Percentiles rank a stretch among this genome's conserved stretches.
phyloP scores from a whole-genome alignment of 2,329 filamentous ascomycete species.

The Sporothrix curviconia region DNA sequence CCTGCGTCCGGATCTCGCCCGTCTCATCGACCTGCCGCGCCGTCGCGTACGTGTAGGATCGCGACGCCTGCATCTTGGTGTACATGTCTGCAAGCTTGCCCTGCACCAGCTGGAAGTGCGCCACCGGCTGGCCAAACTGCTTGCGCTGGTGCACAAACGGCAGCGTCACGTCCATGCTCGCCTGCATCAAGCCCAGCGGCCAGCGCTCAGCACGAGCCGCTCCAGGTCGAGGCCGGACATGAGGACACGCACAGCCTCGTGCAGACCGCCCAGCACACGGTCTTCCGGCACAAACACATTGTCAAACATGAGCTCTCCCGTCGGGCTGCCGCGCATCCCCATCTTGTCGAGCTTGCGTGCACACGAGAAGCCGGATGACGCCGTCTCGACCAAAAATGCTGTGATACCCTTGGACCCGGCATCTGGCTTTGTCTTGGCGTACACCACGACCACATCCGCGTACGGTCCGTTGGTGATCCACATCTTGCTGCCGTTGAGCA shows the following conservation, averaged over 20 bases:
- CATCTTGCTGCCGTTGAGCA: conserved; percentile 92
- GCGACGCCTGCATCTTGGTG: conserved; percentile 77
- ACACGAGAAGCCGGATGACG: conserved; percentile 69
- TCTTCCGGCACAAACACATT: conserved; percentile 79
- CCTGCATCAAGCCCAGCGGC: conserved; percentile 91
- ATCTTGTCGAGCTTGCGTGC: conserved; percentile 93
- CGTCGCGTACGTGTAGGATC: conserved; percentile 82
- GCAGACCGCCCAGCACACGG: conserved; percentile 72
- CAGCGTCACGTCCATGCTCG: conserved; percentile 73
- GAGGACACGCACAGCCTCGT: conserved; percentile 79
- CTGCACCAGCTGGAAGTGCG: conserved; percentile 88
- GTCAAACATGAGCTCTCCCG: conserved; percentile 87
- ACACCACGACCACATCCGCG: conserved; percentile 89
- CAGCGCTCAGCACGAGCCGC: conserved; percentile 82
- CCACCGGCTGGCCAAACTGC: conserved; percentile 83
- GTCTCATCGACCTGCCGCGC: conserved; percentile 74
- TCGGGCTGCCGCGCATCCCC: conserved; percentile 95
- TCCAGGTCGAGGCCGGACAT: conserved; percentile 97
- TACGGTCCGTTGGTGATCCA: conserved; percentile 99
- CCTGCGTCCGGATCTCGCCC: conserved; percentile 69
- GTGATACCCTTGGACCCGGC: conserved; percentile 86
- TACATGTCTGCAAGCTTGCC: conserved; percentile 96
- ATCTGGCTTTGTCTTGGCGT: conserved; percentile 83
- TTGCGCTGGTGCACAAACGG: conserved; percentile 84
- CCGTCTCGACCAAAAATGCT: conserved; percentile 76